Evolutionary conservation across 2,329 filamentous ascomycete genomes (phyloP).

Genomic region (Colletotrichum viniferum): DNA sequence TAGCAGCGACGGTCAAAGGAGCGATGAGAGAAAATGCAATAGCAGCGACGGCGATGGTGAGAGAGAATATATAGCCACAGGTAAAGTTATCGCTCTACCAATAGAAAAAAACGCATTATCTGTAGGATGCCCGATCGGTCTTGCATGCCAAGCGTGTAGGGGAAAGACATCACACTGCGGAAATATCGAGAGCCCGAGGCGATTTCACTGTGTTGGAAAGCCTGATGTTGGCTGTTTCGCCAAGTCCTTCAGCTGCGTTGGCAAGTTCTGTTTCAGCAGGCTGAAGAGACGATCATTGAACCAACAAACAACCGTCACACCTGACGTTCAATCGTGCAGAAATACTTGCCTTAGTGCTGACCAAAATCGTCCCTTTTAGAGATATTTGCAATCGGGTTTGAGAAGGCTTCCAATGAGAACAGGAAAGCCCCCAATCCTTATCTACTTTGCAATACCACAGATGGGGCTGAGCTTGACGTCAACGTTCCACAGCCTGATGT

Average conservation of each 20-base stretch:
- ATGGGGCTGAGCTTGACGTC: not conserved
- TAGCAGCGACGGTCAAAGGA: too few relatives aligned
- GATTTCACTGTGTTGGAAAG: not conserved
- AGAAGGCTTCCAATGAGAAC: not conserved
- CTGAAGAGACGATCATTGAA: not conserved
- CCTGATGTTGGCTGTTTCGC: not conserved
- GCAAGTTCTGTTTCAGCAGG: not conserved
- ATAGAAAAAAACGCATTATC: too few relatives aligned
- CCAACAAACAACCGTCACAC: not conserved
- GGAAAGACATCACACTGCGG: not conserved
- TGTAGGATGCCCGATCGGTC: not conserved
- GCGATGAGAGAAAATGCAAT: fast-evolving
- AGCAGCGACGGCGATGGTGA: too few relatives aligned
- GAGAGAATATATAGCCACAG: fast-evolving
- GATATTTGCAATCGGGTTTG: not conserved
- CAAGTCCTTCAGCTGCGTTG: not conserved
- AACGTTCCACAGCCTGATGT: not conserved
- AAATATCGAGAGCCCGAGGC: not conserved
- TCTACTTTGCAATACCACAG: not conserved
- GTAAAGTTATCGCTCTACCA: too few relatives aligned
- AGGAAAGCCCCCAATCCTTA: not conserved
- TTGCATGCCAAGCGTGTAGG: not conserved
- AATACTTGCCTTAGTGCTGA: not conserved
- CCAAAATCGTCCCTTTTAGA: not conserved
- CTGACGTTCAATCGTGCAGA: not conserved